Percentiles rank a stretch among this genome's conserved stretches.
Conservation (phyloP, 257 asterid species). For the Gentiana macrophylla region DNA sequence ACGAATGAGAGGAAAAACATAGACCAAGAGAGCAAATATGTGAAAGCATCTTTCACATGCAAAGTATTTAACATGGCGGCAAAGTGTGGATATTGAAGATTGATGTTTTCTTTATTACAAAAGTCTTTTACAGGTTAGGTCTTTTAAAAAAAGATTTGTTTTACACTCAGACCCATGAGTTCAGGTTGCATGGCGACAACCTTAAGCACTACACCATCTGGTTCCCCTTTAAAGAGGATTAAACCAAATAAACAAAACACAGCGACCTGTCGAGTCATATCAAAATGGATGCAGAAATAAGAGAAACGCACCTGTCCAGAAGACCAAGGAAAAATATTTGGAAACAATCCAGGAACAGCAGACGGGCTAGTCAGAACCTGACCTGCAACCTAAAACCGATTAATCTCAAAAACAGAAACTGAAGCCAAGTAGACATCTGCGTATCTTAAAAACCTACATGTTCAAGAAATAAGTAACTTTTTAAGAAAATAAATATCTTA, state of each 20-base stretch:
- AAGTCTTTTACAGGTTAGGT: neutral
- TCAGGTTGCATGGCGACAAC: no score
- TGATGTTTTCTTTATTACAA: neutral
- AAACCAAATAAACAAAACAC: neutral
- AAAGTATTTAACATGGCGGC: neutral
- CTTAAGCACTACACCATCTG: no score
- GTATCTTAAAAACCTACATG: neutral
- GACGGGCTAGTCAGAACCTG: conserved; percentile 52
- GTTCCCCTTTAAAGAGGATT: no score
- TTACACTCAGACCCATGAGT: no score
- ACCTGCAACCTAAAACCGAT: conserved; percentile 47
- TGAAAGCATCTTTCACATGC: neutral
- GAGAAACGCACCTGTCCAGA: conserved; percentile 55
- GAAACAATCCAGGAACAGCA: conserved; percentile 69
- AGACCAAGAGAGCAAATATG: neutral
- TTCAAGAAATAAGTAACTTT: conserved; percentile 7
- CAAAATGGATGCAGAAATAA: conserved; percentile 13
- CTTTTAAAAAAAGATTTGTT: no score
- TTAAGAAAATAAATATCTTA: conserved; percentile 17
- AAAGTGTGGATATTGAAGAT: neutral
- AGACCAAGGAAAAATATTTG: conserved; percentile 63
- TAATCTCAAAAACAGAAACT: conserved; percentile 12
- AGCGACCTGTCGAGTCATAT: conserved; percentile 95
- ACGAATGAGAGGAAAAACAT: conserved; percentile 1
- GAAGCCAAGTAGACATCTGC: neutral